Percentiles rank a stretch among this genome's conserved stretches.
These are phyloP conservation scores for Penicillium sp. DNA, from an alignment of 2,329 filamentous ascomycete genomes.

Conservation along the genomic window DNA sequence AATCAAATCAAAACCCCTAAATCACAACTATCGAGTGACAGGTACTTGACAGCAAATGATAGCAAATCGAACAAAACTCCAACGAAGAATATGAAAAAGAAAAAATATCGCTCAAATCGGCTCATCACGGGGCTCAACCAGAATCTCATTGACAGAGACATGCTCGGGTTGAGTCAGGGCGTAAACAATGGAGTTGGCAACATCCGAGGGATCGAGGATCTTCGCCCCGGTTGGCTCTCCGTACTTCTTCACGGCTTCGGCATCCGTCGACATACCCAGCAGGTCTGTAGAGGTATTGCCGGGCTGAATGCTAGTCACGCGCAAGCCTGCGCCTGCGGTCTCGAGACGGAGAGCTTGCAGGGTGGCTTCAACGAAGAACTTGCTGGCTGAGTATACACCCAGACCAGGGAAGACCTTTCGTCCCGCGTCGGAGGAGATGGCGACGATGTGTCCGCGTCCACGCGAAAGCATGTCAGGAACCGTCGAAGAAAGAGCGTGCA, in stretches of 20 bases:
- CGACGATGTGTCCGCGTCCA: conserved; percentile 70
- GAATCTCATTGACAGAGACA: conserved; percentile 75
- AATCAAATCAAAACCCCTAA: neutral
- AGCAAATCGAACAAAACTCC: conserved; percentile 2
- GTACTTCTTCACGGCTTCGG: conserved; percentile 74
- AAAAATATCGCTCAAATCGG: conserved; percentile 55
- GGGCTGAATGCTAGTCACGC: conserved; percentile 73
- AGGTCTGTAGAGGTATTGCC: conserved; percentile 75
- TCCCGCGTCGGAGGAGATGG: conserved; percentile 78
- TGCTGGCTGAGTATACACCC: conserved; percentile 78
- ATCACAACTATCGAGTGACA: conserved; percentile 1
- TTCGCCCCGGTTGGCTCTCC: conserved; percentile 72
- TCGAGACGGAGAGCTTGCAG: conserved; percentile 73
- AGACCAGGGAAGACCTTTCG: conserved; percentile 79
- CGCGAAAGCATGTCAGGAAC: conserved; percentile 71
- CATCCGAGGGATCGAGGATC: conserved; percentile 71
- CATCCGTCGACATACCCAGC: conserved; percentile 70
- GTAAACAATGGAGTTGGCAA: conserved; percentile 70
- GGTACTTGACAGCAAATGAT: neutral
- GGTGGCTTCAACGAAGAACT: conserved; percentile 82
- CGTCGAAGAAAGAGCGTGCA: conserved; percentile 68
- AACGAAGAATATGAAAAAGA: neutral
- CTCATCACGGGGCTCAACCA: conserved; percentile 76
- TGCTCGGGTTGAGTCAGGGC: conserved; percentile 72
- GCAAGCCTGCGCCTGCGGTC: conserved; percentile 69